Evolutionary conservation across 371 early-diverging fungal genomes (phyloP), one percentile per base, ranked within the genome.

Genomic region (Mucor sp.): DNA sequence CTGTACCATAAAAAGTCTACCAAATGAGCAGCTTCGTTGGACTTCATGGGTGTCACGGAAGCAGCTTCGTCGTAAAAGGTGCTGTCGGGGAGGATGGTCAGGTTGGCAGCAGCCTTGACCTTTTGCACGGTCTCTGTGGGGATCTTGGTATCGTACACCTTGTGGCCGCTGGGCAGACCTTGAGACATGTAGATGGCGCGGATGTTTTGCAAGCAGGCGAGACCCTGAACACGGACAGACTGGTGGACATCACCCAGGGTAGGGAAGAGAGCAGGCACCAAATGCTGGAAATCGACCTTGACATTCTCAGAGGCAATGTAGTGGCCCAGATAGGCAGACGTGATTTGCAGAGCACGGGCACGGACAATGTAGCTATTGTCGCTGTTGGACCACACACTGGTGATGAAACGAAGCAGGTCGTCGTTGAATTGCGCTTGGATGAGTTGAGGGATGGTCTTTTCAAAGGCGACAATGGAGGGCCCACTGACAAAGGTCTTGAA

Each of bases 281-380:
- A 60, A n/a, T 94, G 81, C 78, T 96, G 96, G 78, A 87, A 93
- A 71, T 95, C 97, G 25, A 72, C 47, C 6, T 71, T 70, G 35
- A 74, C 62, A 21, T 68, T 33, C 1, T 64, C 66, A 7, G 72
- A 65, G 6, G 67, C 62, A 6, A 76, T 72, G 63, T 85, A 83
- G 2, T 86, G 83, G 5, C 73, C 60, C 25, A 93, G 76, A 43
- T 86, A 87, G 6, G 87, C 83, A 41, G 80, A 77, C 33, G 91
- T 84, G 21, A 92, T 81, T 65, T 91, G 86, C 37, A 93, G 75
- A 1, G 89, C 77, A 35, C 90, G 91, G 6, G 88, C 79, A 35
- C 83, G 81, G 19, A 84, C 80, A 60, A 80, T 6, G 0, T 78
- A 56, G 9, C 68, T 32, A 15, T 68, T 63, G 11, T 67, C 67